A percentile compares a stretch with the other conserved stretches of the same genome.
Evolutionary conservation across 2,329 filamentous ascomycete genomes (phyloP).

Genomic region (Microdochium bolleyi): DNA sequence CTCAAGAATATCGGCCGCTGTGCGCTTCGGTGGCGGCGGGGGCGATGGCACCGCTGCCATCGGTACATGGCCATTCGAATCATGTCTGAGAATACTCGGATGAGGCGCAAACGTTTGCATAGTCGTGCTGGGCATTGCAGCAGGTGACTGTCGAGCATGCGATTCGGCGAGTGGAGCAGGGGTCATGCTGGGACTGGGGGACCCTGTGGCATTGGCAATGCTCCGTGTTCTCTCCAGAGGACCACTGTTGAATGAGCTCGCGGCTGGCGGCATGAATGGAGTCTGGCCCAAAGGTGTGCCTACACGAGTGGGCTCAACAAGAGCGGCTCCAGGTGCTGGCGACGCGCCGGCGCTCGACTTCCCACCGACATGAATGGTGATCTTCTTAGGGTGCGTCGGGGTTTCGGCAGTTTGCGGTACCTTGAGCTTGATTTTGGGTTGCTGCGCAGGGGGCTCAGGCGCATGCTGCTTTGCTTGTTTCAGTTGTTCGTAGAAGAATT

Average conservation of each 20-base stretch:
- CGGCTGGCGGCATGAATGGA: conserved; percentile 17
- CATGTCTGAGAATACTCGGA: not conserved
- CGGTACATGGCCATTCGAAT: not conserved
- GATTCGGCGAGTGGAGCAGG: not conserved
- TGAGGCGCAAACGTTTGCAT: not conserved
- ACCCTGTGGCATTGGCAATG: conserved; percentile 9
- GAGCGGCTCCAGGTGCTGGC: conserved; percentile 31
- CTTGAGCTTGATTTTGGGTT: conserved; percentile 78
- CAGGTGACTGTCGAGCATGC: not conserved
- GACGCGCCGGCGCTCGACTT: conserved; percentile 47
- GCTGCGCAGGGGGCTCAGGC: conserved; percentile 56
- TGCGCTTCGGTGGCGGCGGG: conserved; percentile 14
- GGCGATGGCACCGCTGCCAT: conserved; percentile 7
- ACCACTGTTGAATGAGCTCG: conserved; percentile 14
- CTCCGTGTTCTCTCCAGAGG: conserved; percentile 32
- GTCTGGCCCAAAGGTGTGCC: conserved; percentile 15
- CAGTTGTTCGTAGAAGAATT: conserved; percentile 60
- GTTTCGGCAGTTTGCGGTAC: conserved; percentile 43
- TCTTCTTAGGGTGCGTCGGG: conserved; percentile 45
- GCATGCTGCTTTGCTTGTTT: conserved; percentile 66
- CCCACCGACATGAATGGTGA: conserved; percentile 64
- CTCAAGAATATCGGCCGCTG: conserved; percentile 21
- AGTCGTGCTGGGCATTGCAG: not conserved
- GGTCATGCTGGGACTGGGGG: conserved; percentile 6
- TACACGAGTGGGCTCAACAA: conserved; percentile 21